Conservation (phyloP, 192 early-diverging fungal genomes). For the Coemansia sp. region DNA sequence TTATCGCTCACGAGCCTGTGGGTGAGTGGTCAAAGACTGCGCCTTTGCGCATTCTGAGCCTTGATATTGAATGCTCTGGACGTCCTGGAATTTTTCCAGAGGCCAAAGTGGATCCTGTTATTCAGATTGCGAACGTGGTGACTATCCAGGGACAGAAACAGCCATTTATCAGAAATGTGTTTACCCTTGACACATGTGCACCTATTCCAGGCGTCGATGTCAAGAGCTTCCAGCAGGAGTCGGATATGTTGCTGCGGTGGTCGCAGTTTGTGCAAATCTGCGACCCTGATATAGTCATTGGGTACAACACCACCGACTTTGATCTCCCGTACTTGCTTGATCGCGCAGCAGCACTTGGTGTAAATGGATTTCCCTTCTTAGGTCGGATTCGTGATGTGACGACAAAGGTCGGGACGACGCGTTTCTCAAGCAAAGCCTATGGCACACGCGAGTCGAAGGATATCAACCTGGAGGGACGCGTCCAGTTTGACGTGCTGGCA, state of each 20-base stretch:
- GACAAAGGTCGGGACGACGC: constrained; percentile 26
- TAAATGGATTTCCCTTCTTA: constrained; percentile 77
- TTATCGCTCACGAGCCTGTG: constrained; percentile 83
- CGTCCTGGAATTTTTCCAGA: constrained; percentile 96
- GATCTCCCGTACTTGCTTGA: constrained; percentile 96
- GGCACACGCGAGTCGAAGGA: constrained; percentile 90
- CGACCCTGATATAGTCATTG: constrained; percentile 92
- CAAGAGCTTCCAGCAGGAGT: constrained; percentile 76
- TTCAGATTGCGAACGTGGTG: constrained; percentile 96
- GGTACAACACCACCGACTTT: constrained; percentile 96
- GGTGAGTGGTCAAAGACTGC: constrained; percentile 92
- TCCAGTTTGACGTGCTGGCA: constrained; percentile 90
- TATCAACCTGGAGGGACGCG: constrained; percentile 87
- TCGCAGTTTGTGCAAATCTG: constrained; percentile 79
- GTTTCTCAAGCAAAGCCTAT: constrained; percentile 89
- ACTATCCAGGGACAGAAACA: constrained; percentile 85
- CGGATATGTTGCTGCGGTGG: constrained; percentile 79
- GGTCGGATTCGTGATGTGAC: constrained; percentile 63
- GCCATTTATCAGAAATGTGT: constrained; percentile 92
- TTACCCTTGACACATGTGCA: constrained; percentile 88
- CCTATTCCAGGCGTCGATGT: constrained; percentile 90
- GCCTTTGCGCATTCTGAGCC: constrained; percentile 89
- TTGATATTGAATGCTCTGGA: constrained; percentile 99
- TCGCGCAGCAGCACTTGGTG: constrained; percentile 74
- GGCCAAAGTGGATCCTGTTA: constrained; percentile 85